Evolutionary conservation across 257 asterid genomes (phyloP).

Genomic region (Ehretia macrophylla): DNA sequence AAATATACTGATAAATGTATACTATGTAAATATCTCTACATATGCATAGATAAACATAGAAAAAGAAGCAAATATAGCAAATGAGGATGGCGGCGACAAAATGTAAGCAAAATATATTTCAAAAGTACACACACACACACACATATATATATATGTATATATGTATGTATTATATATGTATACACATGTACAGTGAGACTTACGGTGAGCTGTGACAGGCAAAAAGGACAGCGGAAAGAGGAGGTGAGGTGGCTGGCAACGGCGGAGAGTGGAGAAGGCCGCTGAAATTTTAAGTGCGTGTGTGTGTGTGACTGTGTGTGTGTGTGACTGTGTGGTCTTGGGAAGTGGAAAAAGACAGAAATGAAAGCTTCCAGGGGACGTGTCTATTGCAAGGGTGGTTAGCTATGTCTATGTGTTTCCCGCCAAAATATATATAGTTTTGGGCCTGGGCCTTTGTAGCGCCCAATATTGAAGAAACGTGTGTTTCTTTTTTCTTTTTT

Average conservation of each 20-base stretch:
- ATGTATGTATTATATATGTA: too few relatives aligned
- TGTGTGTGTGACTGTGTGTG: not conserved
- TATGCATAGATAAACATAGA: too few relatives aligned
- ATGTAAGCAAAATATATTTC: not conserved
- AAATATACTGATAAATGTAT: too few relatives aligned
- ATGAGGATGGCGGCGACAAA: not conserved
- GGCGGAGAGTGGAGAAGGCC: not conserved
- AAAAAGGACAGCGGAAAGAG: not conserved
- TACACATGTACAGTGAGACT: not conserved
- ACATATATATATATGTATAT: not conserved
- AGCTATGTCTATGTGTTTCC: slow-evolving; percentile 34
- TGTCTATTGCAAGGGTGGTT: not conserved
- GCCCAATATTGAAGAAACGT: too few relatives aligned
- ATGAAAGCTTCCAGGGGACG: slow-evolving; percentile 16
- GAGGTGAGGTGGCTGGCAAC: not conserved
- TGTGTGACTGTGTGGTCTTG: not conserved
- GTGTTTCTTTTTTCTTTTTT: not conserved
- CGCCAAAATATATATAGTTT: slow-evolving; percentile 35
- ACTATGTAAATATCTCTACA: too few relatives aligned
- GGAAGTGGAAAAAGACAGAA: not conserved
- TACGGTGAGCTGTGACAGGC: not conserved
- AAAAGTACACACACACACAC: not conserved
- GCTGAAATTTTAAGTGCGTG: not conserved
- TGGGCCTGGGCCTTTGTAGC: not conserved
- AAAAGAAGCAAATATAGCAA: too few relatives aligned